A percentile compares a stretch with the other conserved stretches of the same genome.
phyloP scores from a whole-genome alignment of 2,329 filamentous ascomycete genomes.

The Chalara sp. region DNA sequence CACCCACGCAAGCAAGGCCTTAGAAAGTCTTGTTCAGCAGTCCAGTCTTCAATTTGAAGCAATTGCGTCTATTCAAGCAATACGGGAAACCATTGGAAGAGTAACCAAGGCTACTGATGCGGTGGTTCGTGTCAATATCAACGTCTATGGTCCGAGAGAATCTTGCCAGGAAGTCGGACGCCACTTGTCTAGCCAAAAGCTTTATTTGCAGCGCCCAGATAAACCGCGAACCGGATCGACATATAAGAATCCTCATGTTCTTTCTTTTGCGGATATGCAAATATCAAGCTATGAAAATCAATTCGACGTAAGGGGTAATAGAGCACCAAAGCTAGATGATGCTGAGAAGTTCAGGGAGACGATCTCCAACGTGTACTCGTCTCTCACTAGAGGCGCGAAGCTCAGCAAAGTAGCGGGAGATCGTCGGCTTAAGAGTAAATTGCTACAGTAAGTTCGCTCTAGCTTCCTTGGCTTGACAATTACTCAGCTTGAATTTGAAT shows the following conservation, averaged over 20 bases:
- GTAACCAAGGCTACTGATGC: slow-evolving; percentile 5
- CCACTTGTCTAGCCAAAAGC: not conserved
- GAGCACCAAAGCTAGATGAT: slow-evolving; percentile 1
- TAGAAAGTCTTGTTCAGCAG: slow-evolving; percentile 1
- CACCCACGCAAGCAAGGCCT: slow-evolving; percentile 2
- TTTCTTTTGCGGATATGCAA: slow-evolving; percentile 4
- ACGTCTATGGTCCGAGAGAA: slow-evolving; percentile 3
- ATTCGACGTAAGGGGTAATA: not conserved
- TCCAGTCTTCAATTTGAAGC: slow-evolving; percentile 4
- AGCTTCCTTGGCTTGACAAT: too few relatives aligned
- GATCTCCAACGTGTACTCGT: slow-evolving; percentile 8
- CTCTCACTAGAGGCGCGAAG: slow-evolving; percentile 7
- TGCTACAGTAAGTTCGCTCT: slow-evolving; percentile 4
- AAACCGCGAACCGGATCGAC: not conserved
- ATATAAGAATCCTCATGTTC: slow-evolving; percentile 7
- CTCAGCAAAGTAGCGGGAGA: slow-evolving; percentile 5
- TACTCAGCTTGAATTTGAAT: too few relatives aligned
- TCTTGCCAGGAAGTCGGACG: not conserved
- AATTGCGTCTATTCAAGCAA: not conserved
- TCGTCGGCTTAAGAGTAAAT: slow-evolving; percentile 1
- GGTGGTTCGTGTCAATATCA: slow-evolving; percentile 7
- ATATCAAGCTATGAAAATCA: slow-evolving; percentile 4
- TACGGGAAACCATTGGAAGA: slow-evolving; percentile 5
- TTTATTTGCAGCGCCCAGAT: slow-evolving; percentile 9
- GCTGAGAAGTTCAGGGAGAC: slow-evolving; percentile 1